Evolutionary conservation across 768 basidiomycete species (phyloP), one percentile per base, ranked within the genome.

Genomic region (Mycena polygramma): DNA sequence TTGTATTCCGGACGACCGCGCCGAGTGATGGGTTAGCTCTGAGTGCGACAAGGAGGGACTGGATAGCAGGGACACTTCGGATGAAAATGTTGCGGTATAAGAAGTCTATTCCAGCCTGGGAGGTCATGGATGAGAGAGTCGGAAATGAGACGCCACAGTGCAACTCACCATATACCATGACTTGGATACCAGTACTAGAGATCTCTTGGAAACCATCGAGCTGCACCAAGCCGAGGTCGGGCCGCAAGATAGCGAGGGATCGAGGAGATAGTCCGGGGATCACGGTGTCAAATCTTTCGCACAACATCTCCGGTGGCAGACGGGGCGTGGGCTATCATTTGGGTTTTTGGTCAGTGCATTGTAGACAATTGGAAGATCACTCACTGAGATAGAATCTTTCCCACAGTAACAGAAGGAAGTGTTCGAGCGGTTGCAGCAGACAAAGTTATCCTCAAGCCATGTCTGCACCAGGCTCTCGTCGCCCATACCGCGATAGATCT

Each of bases 191-290:
- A 52, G 39, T 17, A 52, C 22, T 7, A 62, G 15, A 36, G 60
- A 13, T 22, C 60, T 37, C 24, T 62, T 62, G 0, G 49, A 17
- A 1, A 39, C 49, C 60, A 62, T 62, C 9, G 60, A n/a, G 22
- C n/a, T n/a, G 13, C 48, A 62, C 60, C 60, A 62, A 48, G 49
- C 20, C n/a, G 48, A 62, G 39, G 22, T 19, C 13, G 60, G 60
- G 3, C 60, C 60, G 49, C 49, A 51, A 2, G 13, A 17, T 13
- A 62, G 20, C 39, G n/a, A n/a, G 60, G 48, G 20, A 20, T 62
- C 46, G 48, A 62, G 22, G 2, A 62, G n/a, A 19, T 15, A 2
- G 1, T 62, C 60, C 13, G 48, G 49, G 60, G 19, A 62, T 52
- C 6, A 15, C 22, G 11, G 24, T 37, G 15, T 52, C 36, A 22